phyloP scores from a whole-genome alignment of 169 alveolate genomes.

The Plasmodium billcollinsi region DNA sequence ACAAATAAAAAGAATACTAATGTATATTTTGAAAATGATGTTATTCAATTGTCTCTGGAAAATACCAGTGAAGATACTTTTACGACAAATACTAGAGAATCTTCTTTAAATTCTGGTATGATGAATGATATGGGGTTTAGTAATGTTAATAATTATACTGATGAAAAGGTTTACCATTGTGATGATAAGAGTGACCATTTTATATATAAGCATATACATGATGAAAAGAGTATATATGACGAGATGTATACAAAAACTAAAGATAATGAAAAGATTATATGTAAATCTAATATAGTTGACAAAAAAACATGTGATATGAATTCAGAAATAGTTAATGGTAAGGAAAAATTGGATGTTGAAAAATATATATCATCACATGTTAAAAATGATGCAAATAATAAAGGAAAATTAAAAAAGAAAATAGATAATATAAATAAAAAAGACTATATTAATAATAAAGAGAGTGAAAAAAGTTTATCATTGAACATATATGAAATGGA shows the following conservation, averaged over 20 bases:
- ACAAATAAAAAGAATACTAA: conserved; percentile 48
- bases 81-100: conserved; percentile 74
- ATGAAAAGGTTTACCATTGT: conserved; percentile 8
- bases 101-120: conserved; percentile 51
- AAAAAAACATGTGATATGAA: not conserved
- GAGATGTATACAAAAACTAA: not conserved
- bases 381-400: not conserved
- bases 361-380: not conserved
- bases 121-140: not conserved
- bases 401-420: not conserved
- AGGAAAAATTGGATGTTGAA: not conserved
- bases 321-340: not conserved
- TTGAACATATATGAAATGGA: conserved; percentile 18
- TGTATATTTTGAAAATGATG: conserved; percentile 57
- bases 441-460: not conserved
- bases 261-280: not conserved
- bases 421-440: not conserved
- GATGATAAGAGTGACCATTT: not conserved
- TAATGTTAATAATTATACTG: conserved; percentile 1
- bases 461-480: not conserved
- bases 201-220: not conserved
- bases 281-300: not conserved
- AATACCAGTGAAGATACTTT: conserved; percentile 75
- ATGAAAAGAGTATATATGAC: not conserved
- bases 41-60: conserved; percentile 67